Base-by-base conservation (phyloP, 2,329 filamentous ascomycete genomes). In the Hypomyces rosellus region DNA sequence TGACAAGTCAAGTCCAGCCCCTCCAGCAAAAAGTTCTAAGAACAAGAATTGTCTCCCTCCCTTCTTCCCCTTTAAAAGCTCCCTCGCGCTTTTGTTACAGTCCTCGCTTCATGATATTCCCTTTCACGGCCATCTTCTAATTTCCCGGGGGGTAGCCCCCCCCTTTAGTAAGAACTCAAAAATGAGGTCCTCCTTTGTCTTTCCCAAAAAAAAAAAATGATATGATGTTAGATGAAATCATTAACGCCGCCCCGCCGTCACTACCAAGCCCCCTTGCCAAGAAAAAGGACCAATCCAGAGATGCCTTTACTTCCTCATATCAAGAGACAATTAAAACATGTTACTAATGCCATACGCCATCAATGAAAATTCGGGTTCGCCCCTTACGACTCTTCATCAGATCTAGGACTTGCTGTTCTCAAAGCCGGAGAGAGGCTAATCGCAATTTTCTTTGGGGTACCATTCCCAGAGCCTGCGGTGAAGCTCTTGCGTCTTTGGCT, bases 391-490 rank as follows among this genome's bases (percentile, higher is more conserved):
- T 73, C 68, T 18, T 73, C 71, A 49, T 70, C 69, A 25, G 69
- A 68, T 53, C 67, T 62, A 41, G 65, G 54, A 39, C 66, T 67
- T 9, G 67, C 69, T 34, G 69, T 69, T 60, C 70, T 74, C 22
- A 75, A 57, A 33, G 69, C 66, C 4, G 76, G 65, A 5, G 77
- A 75, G 34, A 82, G 66, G 59, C 74, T 81, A 57, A 83, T 83
- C 49, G 78, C 71, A 58, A 83, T 82, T 64, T 81, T 82, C 57
- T 73, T 78, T 5, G 71, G 65, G 5, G 65, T 66, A 34, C 66
- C 65, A 36, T 65, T 68, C 20, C 69, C 71, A 5, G 70, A 63
- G 46, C 70, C 64, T 16, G 67, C 65, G 2, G 67, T 67, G 54
- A 77, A 73, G 46, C 70, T 70, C 62, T 75, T 65, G 14, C 69